These are phyloP conservation scores for Pyrus hybrid DNA, from an alignment of 331 rosid species.

Conservation along the genomic window DNA sequence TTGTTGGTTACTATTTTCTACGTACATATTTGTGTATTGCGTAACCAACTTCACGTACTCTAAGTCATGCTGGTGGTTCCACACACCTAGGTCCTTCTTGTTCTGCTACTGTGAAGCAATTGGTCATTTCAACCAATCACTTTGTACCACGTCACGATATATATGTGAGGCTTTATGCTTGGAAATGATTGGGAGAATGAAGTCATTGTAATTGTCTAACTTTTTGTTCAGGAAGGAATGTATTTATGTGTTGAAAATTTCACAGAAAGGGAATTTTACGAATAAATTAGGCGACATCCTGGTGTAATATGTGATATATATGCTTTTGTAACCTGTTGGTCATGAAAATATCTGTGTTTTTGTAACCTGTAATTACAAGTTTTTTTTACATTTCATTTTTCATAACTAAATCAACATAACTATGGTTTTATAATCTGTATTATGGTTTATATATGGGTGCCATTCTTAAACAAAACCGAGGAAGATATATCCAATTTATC, in stretches of 20 bases:
- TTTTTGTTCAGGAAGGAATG: neutral
- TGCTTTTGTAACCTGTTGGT: too few relatives aligned
- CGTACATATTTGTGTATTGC: conserved; percentile 50
- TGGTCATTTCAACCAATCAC: neutral
- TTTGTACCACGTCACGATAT: neutral
- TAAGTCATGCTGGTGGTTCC: conserved; percentile 33
- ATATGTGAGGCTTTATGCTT: neutral
- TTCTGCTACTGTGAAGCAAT: neutral
- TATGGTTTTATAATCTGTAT: too few relatives aligned
- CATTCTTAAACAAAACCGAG: too few relatives aligned
- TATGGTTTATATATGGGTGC: too few relatives aligned
- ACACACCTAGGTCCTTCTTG: neutral
- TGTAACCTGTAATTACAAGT: too few relatives aligned
- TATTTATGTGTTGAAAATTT: neutral
- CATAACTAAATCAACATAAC: too few relatives aligned
- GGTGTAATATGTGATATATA: too few relatives aligned
- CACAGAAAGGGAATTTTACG: neutral
- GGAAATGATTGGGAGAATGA: neutral
- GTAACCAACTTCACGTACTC: conserved; percentile 39
- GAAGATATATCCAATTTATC: too few relatives aligned
- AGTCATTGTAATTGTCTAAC: neutral
- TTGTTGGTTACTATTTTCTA: conserved; percentile 29
- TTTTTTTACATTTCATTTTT: too few relatives aligned
- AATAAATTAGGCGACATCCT: neutral
- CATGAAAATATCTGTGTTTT: too few relatives aligned